Evolutionary conservation across 345 rosid species (phyloP).

Genomic region (Euphorbia tirucalli): DNA sequence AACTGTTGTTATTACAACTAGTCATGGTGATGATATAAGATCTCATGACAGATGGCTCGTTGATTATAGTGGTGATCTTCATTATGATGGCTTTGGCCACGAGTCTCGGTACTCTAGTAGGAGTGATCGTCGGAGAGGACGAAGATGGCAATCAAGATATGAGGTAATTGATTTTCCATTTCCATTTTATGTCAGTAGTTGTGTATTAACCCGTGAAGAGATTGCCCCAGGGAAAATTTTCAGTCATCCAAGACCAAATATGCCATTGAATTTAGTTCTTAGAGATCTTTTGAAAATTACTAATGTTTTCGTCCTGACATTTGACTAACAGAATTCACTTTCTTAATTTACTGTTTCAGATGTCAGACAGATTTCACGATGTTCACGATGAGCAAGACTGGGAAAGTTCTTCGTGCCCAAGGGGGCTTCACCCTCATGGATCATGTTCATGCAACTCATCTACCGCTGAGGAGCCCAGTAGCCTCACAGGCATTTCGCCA

Average conservation of each 20-base stretch:
- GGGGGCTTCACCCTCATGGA: constrained; percentile 21
- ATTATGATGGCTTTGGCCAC: constrained; percentile 18
- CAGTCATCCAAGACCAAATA: background rate
- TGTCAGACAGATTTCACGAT: constrained; percentile 21
- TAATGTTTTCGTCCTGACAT: background rate
- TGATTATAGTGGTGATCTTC: constrained; percentile 27
- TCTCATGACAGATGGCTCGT: constrained; percentile 31
- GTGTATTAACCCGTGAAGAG: background rate
- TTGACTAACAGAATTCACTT: background rate
- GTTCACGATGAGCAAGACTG: constrained; percentile 16
- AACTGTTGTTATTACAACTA: constrained; percentile 16
- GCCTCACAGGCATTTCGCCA: constrained; percentile 15
- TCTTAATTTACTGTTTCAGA: constrained; percentile 5
- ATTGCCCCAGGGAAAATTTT: background rate
- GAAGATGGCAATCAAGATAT: constrained; percentile 22
- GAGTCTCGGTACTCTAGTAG: constrained; percentile 15
- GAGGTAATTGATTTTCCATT: constrained; percentile 13
- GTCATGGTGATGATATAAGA: constrained; percentile 25
- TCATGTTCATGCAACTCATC: constrained; percentile 20
- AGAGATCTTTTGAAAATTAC: background rate
- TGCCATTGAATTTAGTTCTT: background rate
- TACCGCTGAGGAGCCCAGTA: constrained; percentile 4
- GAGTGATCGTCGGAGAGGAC: constrained; percentile 8
- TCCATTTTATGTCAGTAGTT: background rate
- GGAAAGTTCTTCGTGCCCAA: constrained; percentile 10